Evolutionary conservation across 148 eudicot species (phyloP).

Genomic region (Selenicereus undatus): DNA sequence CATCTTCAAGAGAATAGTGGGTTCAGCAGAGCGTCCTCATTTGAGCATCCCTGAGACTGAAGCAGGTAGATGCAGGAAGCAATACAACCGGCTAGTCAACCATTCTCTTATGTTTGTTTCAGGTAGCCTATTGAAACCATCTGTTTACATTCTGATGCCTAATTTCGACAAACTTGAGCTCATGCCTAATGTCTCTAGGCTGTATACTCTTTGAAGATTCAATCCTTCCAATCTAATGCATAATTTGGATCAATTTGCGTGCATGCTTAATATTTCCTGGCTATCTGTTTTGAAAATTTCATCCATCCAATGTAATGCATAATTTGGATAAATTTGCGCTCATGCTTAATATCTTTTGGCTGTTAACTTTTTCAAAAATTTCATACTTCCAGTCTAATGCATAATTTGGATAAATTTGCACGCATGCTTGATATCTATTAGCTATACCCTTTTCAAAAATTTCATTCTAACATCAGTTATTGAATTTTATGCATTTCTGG

Average conservation of each 20-base stretch:
- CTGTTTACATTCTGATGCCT: not conserved
- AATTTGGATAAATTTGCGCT: not conserved
- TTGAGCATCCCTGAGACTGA: conserved; percentile 92
- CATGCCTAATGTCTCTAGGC: not conserved
- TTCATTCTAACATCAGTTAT: not conserved
- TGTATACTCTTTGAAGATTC: not conserved
- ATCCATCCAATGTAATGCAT: not conserved
- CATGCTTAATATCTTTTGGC: not conserved
- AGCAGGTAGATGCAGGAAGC: conserved; percentile 84
- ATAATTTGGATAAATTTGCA: not conserved
- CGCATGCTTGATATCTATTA: not conserved
- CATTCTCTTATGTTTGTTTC: conserved; percentile 77
- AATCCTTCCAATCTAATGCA: not conserved
- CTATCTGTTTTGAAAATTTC: not conserved
- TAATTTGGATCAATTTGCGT: not conserved
- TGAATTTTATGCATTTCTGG: no score
- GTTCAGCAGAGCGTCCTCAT: conserved; percentile 92
- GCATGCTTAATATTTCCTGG: not conserved
- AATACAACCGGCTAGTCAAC: conserved; percentile 62
- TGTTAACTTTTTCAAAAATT: not conserved
- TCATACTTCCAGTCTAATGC: not conserved
- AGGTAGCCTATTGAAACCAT: conserved; percentile 39
- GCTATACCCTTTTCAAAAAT: not conserved
- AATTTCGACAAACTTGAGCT: not conserved
- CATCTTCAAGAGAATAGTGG: conserved; percentile 62